These are phyloP conservation scores for Zarea fungicola DNA, from an alignment of 2,329 filamentous ascomycete genomes.

Conservation along the genomic window DNA sequence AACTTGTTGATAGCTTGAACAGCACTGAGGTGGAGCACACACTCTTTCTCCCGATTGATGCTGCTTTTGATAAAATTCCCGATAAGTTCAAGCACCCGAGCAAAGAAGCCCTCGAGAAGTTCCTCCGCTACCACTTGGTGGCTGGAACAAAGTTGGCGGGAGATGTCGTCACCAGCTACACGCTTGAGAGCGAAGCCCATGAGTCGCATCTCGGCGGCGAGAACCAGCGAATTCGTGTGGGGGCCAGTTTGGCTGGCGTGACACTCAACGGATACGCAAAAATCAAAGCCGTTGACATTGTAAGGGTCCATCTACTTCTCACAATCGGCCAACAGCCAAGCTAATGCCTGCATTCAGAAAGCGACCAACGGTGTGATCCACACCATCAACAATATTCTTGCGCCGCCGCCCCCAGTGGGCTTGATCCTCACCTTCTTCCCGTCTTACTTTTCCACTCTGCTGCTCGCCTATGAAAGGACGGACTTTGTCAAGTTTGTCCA, in stretches of 20 bases:
- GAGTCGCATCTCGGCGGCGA: conserved; percentile 56
- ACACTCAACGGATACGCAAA: conserved; percentile 73
- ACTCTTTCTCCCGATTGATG: conserved; percentile 72
- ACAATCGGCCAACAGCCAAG: background rate
- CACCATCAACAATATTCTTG: conserved; percentile 66
- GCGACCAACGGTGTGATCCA: conserved; percentile 80
- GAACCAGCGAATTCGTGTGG: conserved; percentile 67
- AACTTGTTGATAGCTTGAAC: conserved; percentile 69
- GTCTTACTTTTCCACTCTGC: conserved; percentile 69
- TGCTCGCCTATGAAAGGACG: conserved; percentile 69
- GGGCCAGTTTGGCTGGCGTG: conserved; percentile 57
- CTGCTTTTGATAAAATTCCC: conserved; percentile 63
- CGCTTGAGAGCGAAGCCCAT: conserved; percentile 64
- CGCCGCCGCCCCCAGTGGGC: conserved; percentile 64
- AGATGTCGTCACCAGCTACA: conserved; percentile 64
- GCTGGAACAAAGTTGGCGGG: conserved; percentile 61
- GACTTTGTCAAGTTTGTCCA: conserved; percentile 60
- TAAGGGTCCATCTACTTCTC: conserved; percentile 31
- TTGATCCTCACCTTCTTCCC: conserved; percentile 60
- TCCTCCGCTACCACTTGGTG: conserved; percentile 72
- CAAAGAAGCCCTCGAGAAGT: conserved; percentile 63
- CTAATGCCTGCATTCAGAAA: conserved; percentile 37
- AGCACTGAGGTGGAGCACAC: conserved; percentile 70
- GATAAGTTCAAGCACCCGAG: conserved; percentile 52
- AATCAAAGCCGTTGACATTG: conserved; percentile 65